These are phyloP conservation scores for Delonix regia DNA, from an alignment of 306 rosid species.

Conservation along the genomic window DNA sequence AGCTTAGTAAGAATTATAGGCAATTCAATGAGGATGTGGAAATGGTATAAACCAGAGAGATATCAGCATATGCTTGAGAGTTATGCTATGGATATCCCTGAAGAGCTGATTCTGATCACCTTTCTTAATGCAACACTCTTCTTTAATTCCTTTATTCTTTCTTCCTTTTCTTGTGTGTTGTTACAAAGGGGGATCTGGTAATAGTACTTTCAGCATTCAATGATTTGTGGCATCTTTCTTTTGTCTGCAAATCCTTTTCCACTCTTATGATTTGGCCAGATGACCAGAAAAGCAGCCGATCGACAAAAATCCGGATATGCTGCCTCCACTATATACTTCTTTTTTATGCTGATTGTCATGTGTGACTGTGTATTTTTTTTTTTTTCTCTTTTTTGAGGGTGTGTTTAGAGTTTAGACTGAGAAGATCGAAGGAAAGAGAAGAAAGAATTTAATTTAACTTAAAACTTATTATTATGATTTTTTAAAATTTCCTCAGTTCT, in stretches of 20 bases:
- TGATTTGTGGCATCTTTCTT: background rate
- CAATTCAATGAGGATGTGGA: too few relatives aligned
- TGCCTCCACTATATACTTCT: background rate
- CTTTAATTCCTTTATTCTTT: background rate
- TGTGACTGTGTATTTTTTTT: too few relatives aligned
- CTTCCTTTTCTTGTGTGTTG: background rate
- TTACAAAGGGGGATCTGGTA: background rate
- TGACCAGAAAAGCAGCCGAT: slow-evolving; percentile 26
- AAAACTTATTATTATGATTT: too few relatives aligned
- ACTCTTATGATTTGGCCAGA: slow-evolving; percentile 15
- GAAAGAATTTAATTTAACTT: too few relatives aligned
- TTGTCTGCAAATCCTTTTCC: background rate
- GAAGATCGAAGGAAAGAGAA: too few relatives aligned
- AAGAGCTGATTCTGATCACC: too few relatives aligned
- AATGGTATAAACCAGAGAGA: too few relatives aligned
- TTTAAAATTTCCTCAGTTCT: too few relatives aligned
- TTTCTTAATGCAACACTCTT: background rate
- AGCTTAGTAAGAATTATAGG: background rate
- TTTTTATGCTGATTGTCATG: background rate
- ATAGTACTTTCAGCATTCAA: background rate
- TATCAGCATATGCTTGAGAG: too few relatives aligned
- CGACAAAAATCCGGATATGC: slow-evolving; percentile 14
- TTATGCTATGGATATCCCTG: too few relatives aligned
- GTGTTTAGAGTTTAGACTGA: too few relatives aligned
- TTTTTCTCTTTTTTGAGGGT: background rate